phyloP scores from a whole-genome alignment of 2,329 filamentous ascomycete genomes.

The Fonsecaea pedrosoi region DNA sequence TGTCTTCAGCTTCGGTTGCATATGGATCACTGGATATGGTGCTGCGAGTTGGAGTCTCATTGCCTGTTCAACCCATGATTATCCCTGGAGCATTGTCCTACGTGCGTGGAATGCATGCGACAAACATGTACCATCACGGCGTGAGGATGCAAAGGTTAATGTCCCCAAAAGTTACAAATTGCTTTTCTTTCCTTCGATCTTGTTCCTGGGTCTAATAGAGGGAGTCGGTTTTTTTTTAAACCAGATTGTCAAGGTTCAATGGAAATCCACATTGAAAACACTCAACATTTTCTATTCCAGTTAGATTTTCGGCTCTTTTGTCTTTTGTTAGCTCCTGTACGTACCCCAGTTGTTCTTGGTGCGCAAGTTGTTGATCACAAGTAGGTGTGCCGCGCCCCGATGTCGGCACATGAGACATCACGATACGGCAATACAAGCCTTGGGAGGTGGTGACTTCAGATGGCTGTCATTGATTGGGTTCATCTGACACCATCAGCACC shows the following conservation, averaged over 20 bases:
- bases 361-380: background rate
- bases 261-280: background rate
- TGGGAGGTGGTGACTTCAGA: background rate
- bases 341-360: background rate
- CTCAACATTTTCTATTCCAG: background rate
- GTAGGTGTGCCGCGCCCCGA: background rate
- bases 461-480: constrained; percentile 8
- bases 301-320: background rate
- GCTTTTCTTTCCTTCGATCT: background rate
- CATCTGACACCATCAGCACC: constrained; percentile 4
- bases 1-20: background rate
- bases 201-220: background rate
- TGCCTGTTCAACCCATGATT: constrained; percentile 1
- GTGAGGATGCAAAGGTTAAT: constrained; percentile 20
- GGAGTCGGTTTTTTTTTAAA: background rate
- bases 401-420: background rate
- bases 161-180: constrained; percentile 24
- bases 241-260: background rate
- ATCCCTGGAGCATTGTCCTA: background rate
- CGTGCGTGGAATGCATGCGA: background rate
- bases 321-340: background rate
- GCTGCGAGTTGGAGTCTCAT: constrained; percentile 1
- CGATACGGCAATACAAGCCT: background rate
- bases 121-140: background rate
- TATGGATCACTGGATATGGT: constrained; percentile 12